phyloP scores from a whole-genome alignment of 176 grass and related monocot species.

The Dactylis glomerata region DNA sequence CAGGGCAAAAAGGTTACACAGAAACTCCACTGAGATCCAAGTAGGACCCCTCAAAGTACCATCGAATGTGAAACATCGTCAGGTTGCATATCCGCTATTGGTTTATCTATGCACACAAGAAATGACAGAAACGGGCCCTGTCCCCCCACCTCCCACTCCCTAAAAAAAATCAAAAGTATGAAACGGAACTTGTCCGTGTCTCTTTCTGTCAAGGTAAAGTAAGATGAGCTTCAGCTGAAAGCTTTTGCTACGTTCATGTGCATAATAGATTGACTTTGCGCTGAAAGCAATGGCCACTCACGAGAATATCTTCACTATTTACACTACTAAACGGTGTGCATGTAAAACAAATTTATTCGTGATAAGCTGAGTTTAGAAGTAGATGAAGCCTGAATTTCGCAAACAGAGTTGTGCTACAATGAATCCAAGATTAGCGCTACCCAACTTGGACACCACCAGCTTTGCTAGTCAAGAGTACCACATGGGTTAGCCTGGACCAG shows the following conservation, averaged over 20 bases:
- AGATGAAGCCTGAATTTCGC: background rate
- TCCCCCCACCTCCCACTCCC: background rate
- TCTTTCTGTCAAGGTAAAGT: conserved; percentile 22
- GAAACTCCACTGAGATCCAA: background rate
- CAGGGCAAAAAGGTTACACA: conserved; percentile 22
- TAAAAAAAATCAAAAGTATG: background rate
- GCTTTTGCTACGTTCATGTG: background rate
- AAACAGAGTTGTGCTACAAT: background rate
- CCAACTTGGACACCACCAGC: background rate
- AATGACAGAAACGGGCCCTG: background rate
- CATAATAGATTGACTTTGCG: background rate
- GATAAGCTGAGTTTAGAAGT: background rate
- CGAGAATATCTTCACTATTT: background rate
- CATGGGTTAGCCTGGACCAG: conserved; percentile 24
- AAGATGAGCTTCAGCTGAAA: background rate
- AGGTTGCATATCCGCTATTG: background rate
- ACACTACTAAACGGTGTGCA: background rate
- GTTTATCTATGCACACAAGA: background rate
- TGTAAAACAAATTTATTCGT: background rate
- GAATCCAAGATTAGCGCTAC: background rate
- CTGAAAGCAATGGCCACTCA: background rate
- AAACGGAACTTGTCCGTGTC: background rate
- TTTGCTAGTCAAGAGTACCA: background rate
- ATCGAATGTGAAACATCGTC: conserved; percentile 11
- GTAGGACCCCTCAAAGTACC: background rate